phyloP scores from a whole-genome alignment of 495 filamentous ascomycete species.

The Elaphomyces granulatus region DNA sequence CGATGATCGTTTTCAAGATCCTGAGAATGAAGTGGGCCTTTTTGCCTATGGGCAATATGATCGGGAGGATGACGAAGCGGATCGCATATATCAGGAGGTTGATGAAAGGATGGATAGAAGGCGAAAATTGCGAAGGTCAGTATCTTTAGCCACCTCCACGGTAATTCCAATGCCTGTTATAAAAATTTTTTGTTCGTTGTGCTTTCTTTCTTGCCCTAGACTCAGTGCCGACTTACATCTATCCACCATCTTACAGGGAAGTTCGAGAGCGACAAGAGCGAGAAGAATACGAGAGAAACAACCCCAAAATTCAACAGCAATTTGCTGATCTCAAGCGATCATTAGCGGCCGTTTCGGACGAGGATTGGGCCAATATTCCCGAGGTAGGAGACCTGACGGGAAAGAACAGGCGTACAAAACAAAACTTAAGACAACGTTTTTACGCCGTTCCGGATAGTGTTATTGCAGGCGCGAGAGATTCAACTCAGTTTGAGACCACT shows the following conservation, averaged over 20 bases:
- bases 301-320: slow-evolving; percentile 97
- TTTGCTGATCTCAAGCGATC: slow-evolving; percentile 93
- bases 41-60: slow-evolving; percentile 92
- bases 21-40: slow-evolving; percentile 90
- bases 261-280: slow-evolving; percentile 79
- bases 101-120: slow-evolving; percentile 93
- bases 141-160: slow-evolving; percentile 20
- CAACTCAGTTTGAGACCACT: slow-evolving; percentile 68
- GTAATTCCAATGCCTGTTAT: slow-evolving; percentile 5
- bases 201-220: slow-evolving; percentile 43
- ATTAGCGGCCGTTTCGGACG: slow-evolving; percentile 75
- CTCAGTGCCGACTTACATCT: slow-evolving; percentile 72
- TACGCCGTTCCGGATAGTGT: slow-evolving; percentile 98
- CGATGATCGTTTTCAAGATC: slow-evolving; percentile 84
- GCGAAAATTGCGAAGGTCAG: slow-evolving; percentile 80
- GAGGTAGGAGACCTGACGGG: slow-evolving; percentile 95
- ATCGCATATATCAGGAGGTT: slow-evolving; percentile 85
- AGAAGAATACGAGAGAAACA: slow-evolving; percentile 90
- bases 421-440: slow-evolving; percentile 70
- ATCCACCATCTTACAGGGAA: slow-evolving; percentile 65
- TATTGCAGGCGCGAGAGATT: slow-evolving; percentile 68
- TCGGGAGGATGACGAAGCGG: slow-evolving; percentile 92
- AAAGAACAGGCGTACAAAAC: slow-evolving; percentile 71
- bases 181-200: slow-evolving; percentile 60
- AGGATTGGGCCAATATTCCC: slow-evolving; percentile 91